Evolutionary conservation across 345 rosid genomes (phyloP), one percentile per base, ranked within the genome.

Genomic region (Balakata baccata): DNA sequence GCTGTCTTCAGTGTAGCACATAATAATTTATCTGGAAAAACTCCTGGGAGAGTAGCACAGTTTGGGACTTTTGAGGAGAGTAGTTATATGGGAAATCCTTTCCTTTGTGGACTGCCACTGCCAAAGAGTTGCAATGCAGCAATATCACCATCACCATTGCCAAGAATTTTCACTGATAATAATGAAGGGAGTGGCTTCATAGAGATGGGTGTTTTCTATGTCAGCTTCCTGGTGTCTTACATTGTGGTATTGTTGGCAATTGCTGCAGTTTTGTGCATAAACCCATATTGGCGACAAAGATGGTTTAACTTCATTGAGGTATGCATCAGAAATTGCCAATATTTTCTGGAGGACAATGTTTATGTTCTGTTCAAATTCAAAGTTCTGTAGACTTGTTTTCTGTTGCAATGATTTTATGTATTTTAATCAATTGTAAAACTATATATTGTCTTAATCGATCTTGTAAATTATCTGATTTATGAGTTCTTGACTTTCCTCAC

Each of bases 11-110:
- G 70, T 25, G 87, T 78, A 0, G 80, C 85, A 0, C 57, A 82
- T 79, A 87, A 86, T 37, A 86, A 81, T 63, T 25, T 86, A 1
- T 76, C 81, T 0, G 84, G 87, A 0, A 71, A 6, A 14, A 71
- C 66, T 18, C 82, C 63, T 0, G 20, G 39, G 1, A 71, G 17
- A 17, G 56, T 46, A 11, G 39, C 47, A 2, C 86, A 78, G 45
- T 84, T 84, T 34, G 77, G 45, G 49, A 76, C 83, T 22, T 84
- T 81, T 17, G 68, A 57, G 3, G 11, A 29, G 14, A 56, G 17
- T 11, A 81, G 81, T 6, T 79, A 76, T 23, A n/a, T 18, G 52
- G 80, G 74, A 2, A 84, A 84, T 61, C 71, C 71, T 59, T 50
- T 77, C 25, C 78, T 81, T 1, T 84, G 78, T 62, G 83, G 84